A percentile compares a stretch with the other conserved stretches of the same genome.
phyloP scores from a whole-genome alignment of 306 rosid species.

The Astragalus membranaceus region DNA sequence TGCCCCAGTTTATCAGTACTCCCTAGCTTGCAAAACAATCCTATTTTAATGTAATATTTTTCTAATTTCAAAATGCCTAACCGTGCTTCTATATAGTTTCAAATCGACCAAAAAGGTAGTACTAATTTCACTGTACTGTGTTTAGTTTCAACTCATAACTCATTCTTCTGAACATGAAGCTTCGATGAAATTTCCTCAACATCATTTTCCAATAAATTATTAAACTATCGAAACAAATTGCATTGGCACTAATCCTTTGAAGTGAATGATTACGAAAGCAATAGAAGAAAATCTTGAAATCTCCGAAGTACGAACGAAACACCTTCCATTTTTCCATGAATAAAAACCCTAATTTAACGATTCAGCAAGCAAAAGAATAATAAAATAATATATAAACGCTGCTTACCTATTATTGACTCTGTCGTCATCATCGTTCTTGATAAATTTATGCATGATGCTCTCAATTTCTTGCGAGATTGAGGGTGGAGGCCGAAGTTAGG shows the following conservation, averaged over 20 bases:
- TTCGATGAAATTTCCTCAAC: neutral
- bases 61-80: constrained; percentile 5
- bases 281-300: neutral
- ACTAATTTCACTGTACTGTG: neutral
- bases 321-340: neutral
- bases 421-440: constrained; percentile 40
- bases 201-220: neutral
- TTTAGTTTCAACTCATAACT: neutral
- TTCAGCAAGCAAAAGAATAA: neutral
- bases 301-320: neutral
- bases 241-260: neutral
- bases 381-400: neutral
- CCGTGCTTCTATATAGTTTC: neutral
- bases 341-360: constrained; percentile 20
- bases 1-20: neutral
- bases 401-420: constrained; percentile 41
- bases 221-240: neutral
- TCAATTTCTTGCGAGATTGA: too few species aligned
- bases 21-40: neutral
- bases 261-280: neutral
- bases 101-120: neutral
- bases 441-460: constrained; percentile 79
- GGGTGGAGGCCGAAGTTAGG: too few species aligned
- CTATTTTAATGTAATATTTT: neutral
- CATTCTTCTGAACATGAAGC: neutral